These are phyloP conservation scores for Phytophthora tentaculata DNA, from an alignment of 352 stramenopile species.

Conservation along the genomic window DNA sequence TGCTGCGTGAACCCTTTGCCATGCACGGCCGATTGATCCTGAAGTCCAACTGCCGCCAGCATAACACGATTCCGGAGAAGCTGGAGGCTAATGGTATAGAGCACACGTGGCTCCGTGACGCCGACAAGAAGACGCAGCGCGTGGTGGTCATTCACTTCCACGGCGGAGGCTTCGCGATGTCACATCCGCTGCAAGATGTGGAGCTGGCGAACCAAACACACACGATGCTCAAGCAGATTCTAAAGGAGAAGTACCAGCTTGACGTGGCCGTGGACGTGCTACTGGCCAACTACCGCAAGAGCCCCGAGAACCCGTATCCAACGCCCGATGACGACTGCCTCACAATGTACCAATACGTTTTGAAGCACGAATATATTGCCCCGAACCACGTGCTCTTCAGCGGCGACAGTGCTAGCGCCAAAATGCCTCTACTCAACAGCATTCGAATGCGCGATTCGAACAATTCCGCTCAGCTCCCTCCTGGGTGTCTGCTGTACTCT, in stretches of 20 bases:
- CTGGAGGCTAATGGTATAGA: conserved; percentile 25
- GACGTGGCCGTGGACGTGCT: conserved; percentile 28
- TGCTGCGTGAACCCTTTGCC: conserved; percentile 26
- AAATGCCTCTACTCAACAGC: conserved; percentile 32
- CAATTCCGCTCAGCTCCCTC: conserved; percentile 14
- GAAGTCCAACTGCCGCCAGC: conserved; percentile 24
- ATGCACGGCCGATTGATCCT: conserved; percentile 32
- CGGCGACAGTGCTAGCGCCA: conserved; percentile 26
- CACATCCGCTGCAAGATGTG: conserved; percentile 30
- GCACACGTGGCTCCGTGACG: conserved; percentile 30
- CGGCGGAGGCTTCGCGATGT: conserved; percentile 35
- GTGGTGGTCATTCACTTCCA: conserved; percentile 35
- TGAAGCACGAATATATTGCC: conserved; percentile 23
- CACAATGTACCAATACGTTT: conserved; percentile 21
- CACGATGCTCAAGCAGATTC: conserved; percentile 34
- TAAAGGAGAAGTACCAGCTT: conserved; percentile 27
- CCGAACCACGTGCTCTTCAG: conserved; percentile 29
- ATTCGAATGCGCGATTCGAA: conserved; percentile 25
- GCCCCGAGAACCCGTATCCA: conserved; percentile 28
- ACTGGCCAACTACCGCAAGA: conserved; percentile 32
- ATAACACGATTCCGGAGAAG: conserved; percentile 21
- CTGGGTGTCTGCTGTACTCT: conserved; percentile 28
- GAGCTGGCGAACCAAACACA: conserved; percentile 35
- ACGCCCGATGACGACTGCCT: conserved; percentile 33
- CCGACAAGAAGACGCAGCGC: conserved; percentile 22